Conservation (phyloP, 1,139 yeast species). For the Kodamaea derodonti region DNA sequence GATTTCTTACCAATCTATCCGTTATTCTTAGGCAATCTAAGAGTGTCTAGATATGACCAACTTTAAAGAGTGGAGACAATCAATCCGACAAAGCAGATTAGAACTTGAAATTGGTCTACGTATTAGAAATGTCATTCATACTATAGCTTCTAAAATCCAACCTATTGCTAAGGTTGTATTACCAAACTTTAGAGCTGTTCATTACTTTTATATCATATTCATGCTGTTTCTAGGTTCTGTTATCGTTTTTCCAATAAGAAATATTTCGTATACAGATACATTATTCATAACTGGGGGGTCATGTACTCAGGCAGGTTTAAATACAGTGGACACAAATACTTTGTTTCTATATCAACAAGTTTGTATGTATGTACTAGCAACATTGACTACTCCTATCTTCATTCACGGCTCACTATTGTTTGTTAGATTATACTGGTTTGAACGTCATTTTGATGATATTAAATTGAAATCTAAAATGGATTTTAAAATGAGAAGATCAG, state of each 20-base stretch:
- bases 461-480: conserved; percentile 69
- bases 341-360: conserved; percentile 76
- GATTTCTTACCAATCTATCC: too few relatives aligned
- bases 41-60: too few relatives aligned
- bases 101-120: conserved; percentile 16
- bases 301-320: conserved; percentile 88
- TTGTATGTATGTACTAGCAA: conserved; percentile 53
- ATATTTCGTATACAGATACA: conserved; percentile 70
- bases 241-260: conserved; percentile 67
- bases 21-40: too few relatives aligned
- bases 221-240: conserved; percentile 65
- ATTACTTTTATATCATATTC: conserved; percentile 59
- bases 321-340: conserved; percentile 65
- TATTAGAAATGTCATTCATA: conserved; percentile 24
- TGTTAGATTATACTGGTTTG: conserved; percentile 86
- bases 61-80: conserved; percentile 4
- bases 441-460: conserved; percentile 80
- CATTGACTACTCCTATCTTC: conserved; percentile 81
- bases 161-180: conserved; percentile 52
- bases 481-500: conserved; percentile 74
- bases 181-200: conserved; percentile 78
- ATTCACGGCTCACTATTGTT: conserved; percentile 79
- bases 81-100: conserved; percentile 6
- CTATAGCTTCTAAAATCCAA: conserved; percentile 17
- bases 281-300: conserved; percentile 74